Evolutionary conservation across 169 alveolate genomes (phyloP), one percentile per base, ranked within the genome.

Genomic region (Cryptosporidium sp.): DNA sequence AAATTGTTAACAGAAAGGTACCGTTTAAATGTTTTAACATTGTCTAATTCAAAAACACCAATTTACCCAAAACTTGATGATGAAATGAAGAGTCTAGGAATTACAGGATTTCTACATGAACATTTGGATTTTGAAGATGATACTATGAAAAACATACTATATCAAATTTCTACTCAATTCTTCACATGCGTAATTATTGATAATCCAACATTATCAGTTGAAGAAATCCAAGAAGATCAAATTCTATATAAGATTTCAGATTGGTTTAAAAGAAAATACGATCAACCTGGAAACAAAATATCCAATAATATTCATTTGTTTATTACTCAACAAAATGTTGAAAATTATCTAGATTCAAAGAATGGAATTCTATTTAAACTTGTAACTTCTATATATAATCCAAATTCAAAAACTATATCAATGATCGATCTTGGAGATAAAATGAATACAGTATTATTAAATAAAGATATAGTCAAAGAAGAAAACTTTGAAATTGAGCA

Each of bases 131-230:
- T 80, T 21, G 65, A 80, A 29, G 62, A 62, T 23, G 75, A 80
- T 42, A 26, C 12, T 37, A 80, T 80, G 39, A 80, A 45, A 62
- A 80, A 60, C 42, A 62, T 80, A 44, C 67, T 80, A 1, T 80
- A 62, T 48, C 89, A 80, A 42, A 80, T 80, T 37, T 60, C 89
- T 3, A 23, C 80, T 7, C 89, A 80, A 23, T 65, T 80, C 35
- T 80, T 61, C 23, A 62, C 68, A 44, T 80, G 89, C 26, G 89
- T 70, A 14, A 65, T 80, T 37, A 80, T 80, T n/a, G 89, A 80
- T 8, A 45, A 70, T 21, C 69, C 69, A 42, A 7, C 39, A 6
- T 33, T 26, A 14, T 2, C 26, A 37, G 10, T 60, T 18, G 39
- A 42, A 31, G 70, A 62, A 16, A 21, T 39, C 18, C 69, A 39